Evolutionary conservation across 441 rosid genomes (phyloP).

Genomic region (Bocquillonia castaneifolia): DNA sequence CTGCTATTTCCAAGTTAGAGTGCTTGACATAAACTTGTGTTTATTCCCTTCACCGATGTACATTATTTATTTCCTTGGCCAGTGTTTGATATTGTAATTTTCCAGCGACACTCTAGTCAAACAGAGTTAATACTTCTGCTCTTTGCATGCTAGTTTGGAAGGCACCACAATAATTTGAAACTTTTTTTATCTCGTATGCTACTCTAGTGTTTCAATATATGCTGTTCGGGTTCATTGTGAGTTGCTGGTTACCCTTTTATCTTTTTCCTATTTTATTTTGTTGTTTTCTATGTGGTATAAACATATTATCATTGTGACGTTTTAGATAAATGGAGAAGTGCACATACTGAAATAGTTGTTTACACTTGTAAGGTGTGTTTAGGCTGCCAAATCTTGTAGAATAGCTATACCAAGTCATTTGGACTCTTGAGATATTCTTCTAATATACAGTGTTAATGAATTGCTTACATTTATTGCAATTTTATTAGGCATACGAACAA

Average conservation of each 20-base stretch:
- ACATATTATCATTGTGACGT: neutral
- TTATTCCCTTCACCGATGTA: conserved; percentile 2
- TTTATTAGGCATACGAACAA: neutral
- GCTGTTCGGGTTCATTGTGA: neutral
- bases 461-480: neutral
- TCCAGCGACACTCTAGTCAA: neutral
- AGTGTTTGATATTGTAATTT: neutral
- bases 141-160: neutral
- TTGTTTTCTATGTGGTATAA: neutral
- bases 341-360: neutral
- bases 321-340: neutral
- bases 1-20: neutral
- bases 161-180: neutral
- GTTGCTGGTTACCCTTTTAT: neutral
- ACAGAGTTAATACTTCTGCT: neutral
- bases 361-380: neutral
- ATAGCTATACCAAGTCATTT: too few species aligned
- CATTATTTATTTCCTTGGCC: conserved; percentile 13
- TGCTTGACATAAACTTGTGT: neutral
- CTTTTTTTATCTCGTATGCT: neutral
- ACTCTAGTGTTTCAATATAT: neutral
- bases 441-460: neutral
- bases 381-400: neutral
- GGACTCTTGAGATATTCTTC: neutral
- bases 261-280: neutral